These are phyloP conservation scores for Penicillium ochrochloron DNA, from an alignment of 495 filamentous ascomycete genomes.

Conservation along the genomic window DNA sequence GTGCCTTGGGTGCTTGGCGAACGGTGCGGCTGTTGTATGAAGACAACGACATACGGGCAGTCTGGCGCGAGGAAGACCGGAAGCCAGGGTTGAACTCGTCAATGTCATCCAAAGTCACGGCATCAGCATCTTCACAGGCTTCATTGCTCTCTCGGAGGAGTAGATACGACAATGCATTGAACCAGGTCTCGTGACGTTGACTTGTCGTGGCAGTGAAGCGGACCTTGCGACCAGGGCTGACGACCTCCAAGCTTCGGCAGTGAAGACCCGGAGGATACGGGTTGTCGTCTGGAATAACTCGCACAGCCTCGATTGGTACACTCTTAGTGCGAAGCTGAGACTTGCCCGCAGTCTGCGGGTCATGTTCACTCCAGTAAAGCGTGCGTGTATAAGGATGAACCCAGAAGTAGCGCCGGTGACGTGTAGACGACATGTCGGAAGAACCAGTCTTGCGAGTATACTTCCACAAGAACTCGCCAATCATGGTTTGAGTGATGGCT, in stretches of 20 bases:
- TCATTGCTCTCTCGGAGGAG: constrained; percentile 73
- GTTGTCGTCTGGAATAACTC: constrained; percentile 95
- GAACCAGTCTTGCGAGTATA: constrained; percentile 93
- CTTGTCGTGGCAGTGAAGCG: constrained; percentile 94
- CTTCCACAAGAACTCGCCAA: constrained; percentile 98
- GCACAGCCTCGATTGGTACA: constrained; percentile 89
- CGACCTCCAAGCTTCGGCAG: constrained; percentile 85
- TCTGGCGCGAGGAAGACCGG: constrained; percentile 58
- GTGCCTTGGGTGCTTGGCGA: constrained; percentile 58
- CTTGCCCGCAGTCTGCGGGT: constrained; percentile 78
- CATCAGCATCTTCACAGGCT: constrained; percentile 61
- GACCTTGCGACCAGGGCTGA: constrained; percentile 85
- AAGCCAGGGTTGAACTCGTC: constrained; percentile 85
- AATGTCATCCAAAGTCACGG: constrained; percentile 75
- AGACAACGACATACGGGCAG: constrained; percentile 71
- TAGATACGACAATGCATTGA: constrained; percentile 94
- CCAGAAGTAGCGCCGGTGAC: constrained; percentile 98
- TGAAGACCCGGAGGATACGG: constrained; percentile 93
- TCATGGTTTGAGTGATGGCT: constrained; percentile 99
- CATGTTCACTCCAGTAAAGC: constrained; percentile 93
- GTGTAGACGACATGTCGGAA: constrained; percentile 80
- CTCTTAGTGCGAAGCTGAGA: constrained; percentile 88
- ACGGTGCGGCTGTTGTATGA: constrained; percentile 79
- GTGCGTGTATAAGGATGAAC: constrained; percentile 97
- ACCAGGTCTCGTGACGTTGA: constrained; percentile 97